Base-by-base conservation (phyloP, 2,329 filamentous ascomycete species). In the Aaosphaeria arxii region DNA sequence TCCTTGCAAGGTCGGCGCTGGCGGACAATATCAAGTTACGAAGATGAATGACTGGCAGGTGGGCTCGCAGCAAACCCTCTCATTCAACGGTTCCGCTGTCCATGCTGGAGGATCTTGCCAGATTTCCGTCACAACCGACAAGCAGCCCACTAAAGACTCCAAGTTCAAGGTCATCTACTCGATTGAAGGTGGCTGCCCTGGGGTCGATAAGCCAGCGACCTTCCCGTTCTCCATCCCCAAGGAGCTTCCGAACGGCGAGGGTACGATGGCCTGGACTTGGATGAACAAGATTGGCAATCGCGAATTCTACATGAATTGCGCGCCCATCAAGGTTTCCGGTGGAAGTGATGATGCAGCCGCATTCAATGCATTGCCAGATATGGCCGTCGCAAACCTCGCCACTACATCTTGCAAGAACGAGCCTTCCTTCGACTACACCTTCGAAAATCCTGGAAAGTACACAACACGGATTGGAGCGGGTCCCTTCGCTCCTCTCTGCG, bases 271-370 rank as follows among this genome's bases (percentile, higher is more conserved):
- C 0, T 96, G 91, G 90, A 89, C 88, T 2, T 96, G 88, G 92
- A 86, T 92, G 75, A 96, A 96, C 66, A 83, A 86, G 51, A 70
- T 95, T 4, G 91, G 92, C 4, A 92, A 95, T 74, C 84, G 91
- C 1, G 92, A 97, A 46, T 89, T 96, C 80, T 97, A 97, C 79
- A 95, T 95, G 90, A 94, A 96, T 78, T 97, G 94, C 59, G 89
- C 86, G 0, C 82, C 88, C 0, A 71, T 95, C 46, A 81, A 76
- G 0, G 77, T 96, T 28, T 81, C 81, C 3, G 75, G 72, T 2
- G 74, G 75, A 29, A 65, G 72, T 2, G 63, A 68, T 36, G 79
- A 82, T 35, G 62, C 81, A 45, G 65, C 74, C 2, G 81, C 78
- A 54, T 80, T 85, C 51, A 65, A 81, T 40, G 70, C 73, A 0